Evolutionary conservation across 179 eudicot genomes (phyloP), one percentile per base, ranked within the genome.

Genomic region (Silene noctiflora): DNA sequence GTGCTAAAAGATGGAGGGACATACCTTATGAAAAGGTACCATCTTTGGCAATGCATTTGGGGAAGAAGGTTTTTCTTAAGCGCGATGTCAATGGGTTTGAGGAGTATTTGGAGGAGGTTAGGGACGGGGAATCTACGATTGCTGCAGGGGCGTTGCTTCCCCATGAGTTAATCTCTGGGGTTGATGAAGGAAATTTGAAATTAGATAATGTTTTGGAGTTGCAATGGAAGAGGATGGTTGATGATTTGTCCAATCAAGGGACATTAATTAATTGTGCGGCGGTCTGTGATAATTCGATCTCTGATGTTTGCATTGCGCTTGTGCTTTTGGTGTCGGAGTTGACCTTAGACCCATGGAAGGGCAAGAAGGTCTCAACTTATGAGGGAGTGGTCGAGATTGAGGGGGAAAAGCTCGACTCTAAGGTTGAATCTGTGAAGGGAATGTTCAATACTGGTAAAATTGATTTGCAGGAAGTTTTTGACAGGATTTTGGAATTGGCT

Each of bases 211-310:
- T 88, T 35, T 83, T 88, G 0, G 90, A 87, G 75, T 82, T 88
- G 4, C 92, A 89, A 42, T 89, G 92, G 90, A 79, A 80, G 70
- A 77, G 92, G 46, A 84, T 87, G 83, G 87, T 84, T 61, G 86
- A 87, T 33, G 92, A 89, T 63, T 53, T 89, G 24, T 22, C 35
- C 2, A 55, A 74, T 62, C 71, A 77, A 17, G 92, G 92, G 24
- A 82, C 76, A 16, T 46, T 89, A 29, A 83, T 22, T 17, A 83
- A 87, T 13, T 84, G 85, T 33, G 27, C 76, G 4, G 85, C 88
- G 0, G 71, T 89, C 5, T 31, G 20, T 46, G 59, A 64, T 65
- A 48, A 27, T 17, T 3, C 29, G 14, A 2, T 11, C 0, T 48
- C 22, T 2, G 68, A 70, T 60, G 60, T 25, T 39, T 69, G 75